Base-by-base conservation (phyloP, 2,329 filamentous ascomycete species). In the Metarhizium robertsii region DNA sequence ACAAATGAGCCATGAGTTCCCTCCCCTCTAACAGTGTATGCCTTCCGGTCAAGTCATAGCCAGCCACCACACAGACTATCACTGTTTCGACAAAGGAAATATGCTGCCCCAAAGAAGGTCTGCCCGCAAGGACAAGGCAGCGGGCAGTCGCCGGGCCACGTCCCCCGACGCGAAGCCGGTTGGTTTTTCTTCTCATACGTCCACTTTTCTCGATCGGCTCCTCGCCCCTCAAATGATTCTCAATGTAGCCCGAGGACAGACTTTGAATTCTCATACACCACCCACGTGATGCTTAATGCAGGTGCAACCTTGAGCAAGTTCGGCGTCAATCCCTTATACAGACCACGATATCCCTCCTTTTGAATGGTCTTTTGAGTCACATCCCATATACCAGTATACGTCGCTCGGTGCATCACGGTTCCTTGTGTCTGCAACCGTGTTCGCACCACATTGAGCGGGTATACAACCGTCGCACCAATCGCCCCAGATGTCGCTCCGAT, bases 221-320 rank as follows among this genome's bases (percentile, higher is more conserved):
- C 1, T 16, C n/a, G 18, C 14, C 34, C 3, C 43, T 16, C 29
- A 8, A 25, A n/a, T 30, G 3, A 3, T 20, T 13, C 20, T 61
- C 58, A 70, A 60, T 78, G 75, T 63, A 85, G 65, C 14, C 75
- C 70, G 61, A 95, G 76, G 38, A 88, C 68, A 63, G 79, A 82
- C 77, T 96, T 96, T 55, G 88, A 84, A 67, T 94, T 94, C 73
- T 96, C 91, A 67, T 96, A 96, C 58, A 94, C 88, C 65, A 95
- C 84, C 78, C 94, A 96, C 54, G 90, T 92, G 68, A 99, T 97
- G 64, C 91, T 96, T 54, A 99, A 86, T 34, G 94, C 91, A 2
- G 94, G 94, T 10, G 94, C 91, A 40, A 99, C 94, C 76, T 99
- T 99, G 63, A 99, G 78, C 43, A 99, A 76, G 68, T 97, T 99